These are phyloP conservation scores for Plantago ovata DNA, from an alignment of 257 asterid species.

Conservation along the genomic window DNA sequence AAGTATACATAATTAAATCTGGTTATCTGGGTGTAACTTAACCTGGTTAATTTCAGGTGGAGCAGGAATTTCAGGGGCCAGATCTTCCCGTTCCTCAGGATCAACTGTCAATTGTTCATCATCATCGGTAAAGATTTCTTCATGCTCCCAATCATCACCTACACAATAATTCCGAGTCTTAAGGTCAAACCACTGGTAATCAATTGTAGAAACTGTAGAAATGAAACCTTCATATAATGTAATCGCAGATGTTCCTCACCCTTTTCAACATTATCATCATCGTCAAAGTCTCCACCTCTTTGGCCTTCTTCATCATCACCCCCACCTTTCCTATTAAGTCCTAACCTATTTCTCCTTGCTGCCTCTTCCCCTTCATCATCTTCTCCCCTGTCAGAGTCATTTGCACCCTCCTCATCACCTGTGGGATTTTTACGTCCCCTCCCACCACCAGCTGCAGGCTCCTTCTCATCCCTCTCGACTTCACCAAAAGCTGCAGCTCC, in stretches of 20 bases:
- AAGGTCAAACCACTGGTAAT: neutral
- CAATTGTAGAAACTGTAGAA: neutral
- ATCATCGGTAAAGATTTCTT: conserved; percentile 94
- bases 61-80: conserved; percentile 97
- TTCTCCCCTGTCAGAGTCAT: conserved; percentile 86
- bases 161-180: conserved; percentile 1
- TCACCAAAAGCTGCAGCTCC: conserved; percentile 99
- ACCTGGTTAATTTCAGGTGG: conserved; percentile 99
- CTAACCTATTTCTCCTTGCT: conserved; percentile 63
- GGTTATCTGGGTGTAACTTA: neutral
- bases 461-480: conserved; percentile 76
- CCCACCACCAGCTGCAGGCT: conserved; percentile 63
- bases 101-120: conserved; percentile 84
- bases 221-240: conserved; percentile 1
- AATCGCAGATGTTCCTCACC: conserved; percentile 39
- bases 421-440: conserved; percentile 69
- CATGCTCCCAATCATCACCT: conserved; percentile 99
- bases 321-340: conserved; percentile 53
- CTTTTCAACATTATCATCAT: conserved; percentile 91
- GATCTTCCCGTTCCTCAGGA: conserved; percentile 91
- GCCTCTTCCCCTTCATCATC: conserved; percentile 95
- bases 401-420: conserved; percentile 78
- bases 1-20: too few relatives aligned
- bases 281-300: conserved; percentile 98
- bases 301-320: conserved; percentile 98